Evolutionary conservation across 192 early-diverging fungal species (phyloP).

Genomic region (Gaertneriomyces semiglobifer): DNA sequence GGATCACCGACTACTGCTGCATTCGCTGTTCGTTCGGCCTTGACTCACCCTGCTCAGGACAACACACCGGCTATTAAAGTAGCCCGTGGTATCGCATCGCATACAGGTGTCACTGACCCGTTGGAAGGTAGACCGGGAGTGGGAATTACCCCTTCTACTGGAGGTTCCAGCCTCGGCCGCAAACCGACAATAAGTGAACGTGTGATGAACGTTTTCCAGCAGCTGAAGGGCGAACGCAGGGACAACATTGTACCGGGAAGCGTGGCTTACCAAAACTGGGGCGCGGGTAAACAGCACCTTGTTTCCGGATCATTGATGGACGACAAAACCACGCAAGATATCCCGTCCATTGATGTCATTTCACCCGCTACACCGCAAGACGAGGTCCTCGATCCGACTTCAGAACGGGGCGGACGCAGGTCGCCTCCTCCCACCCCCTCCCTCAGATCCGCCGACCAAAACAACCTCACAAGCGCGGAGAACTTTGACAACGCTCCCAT

Average conservation of each 20-base stretch:
- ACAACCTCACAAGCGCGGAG: neutral
- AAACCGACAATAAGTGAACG: neutral
- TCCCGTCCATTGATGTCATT: neutral
- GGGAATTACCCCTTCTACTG: constrained; percentile 12
- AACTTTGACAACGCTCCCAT: neutral
- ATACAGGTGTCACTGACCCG: neutral
- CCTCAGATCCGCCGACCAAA: constrained; percentile 2
- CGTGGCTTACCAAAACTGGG: constrained; percentile 5
- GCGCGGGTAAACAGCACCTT: neutral
- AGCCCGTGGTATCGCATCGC: constrained; percentile 1
- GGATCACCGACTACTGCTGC: constrained; percentile 14
- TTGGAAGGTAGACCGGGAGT: neutral
- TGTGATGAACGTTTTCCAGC: neutral
- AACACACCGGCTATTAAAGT: constrained; percentile 10
- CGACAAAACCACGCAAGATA: neutral
- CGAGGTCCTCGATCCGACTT: neutral
- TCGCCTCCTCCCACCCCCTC: constrained; percentile 14
- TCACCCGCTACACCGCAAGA: neutral
- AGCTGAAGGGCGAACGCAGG: constrained; percentile 4
- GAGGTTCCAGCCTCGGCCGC: neutral
- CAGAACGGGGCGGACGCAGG: neutral
- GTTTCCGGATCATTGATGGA: neutral
- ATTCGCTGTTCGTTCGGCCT: constrained; percentile 15
- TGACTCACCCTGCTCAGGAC: neutral
- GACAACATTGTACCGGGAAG: neutral